Conservation (phyloP, 1,139 yeast species). For the Hansenula anomala region DNA sequence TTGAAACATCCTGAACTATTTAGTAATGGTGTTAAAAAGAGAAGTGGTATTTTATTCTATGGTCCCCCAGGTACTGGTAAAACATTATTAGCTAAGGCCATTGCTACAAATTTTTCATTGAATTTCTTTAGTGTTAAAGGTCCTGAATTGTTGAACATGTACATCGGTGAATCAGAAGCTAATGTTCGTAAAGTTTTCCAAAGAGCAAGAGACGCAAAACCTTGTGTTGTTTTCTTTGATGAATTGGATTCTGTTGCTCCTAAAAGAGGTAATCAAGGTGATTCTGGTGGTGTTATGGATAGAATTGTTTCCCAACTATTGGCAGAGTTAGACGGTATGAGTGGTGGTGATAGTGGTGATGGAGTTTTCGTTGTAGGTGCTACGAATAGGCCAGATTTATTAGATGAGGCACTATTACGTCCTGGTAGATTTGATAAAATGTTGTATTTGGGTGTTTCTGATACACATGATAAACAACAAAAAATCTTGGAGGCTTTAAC, state of each 20-base stretch:
- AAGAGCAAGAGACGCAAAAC: constrained; percentile 91
- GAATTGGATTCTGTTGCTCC: constrained; percentile 98
- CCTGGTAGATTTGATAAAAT: constrained; percentile 97
- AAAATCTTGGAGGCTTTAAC: constrained; percentile 87
- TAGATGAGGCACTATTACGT: constrained; percentile 89
- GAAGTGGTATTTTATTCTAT: constrained; percentile 90
- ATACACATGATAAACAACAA: constrained; percentile 82
- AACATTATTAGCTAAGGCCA: constrained; percentile 90
- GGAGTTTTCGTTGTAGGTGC: constrained; percentile 98
- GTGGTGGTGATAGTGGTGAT: constrained; percentile 69
- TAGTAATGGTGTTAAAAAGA: constrained; percentile 80
- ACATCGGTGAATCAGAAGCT: constrained; percentile 97
- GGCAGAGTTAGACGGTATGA: constrained; percentile 96
- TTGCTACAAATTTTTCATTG: constrained; percentile 89
- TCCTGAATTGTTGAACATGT: constrained; percentile 92
- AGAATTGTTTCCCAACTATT: constrained; percentile 91
- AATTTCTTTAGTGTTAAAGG: constrained; percentile 96
- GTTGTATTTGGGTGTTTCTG: constrained; percentile 89
- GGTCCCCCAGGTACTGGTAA: constrained; percentile 99
- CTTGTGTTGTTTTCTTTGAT: constrained; percentile 95
- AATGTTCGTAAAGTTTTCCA: constrained; percentile 93
- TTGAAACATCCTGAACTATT: constrained; percentile 88
- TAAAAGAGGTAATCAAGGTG: constrained; percentile 96
- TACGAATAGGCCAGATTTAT: constrained; percentile 88
- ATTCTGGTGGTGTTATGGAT: constrained; percentile 98